phyloP scores from a whole-genome alignment of 257 asterid species.

The Solanum neorickii region DNA sequence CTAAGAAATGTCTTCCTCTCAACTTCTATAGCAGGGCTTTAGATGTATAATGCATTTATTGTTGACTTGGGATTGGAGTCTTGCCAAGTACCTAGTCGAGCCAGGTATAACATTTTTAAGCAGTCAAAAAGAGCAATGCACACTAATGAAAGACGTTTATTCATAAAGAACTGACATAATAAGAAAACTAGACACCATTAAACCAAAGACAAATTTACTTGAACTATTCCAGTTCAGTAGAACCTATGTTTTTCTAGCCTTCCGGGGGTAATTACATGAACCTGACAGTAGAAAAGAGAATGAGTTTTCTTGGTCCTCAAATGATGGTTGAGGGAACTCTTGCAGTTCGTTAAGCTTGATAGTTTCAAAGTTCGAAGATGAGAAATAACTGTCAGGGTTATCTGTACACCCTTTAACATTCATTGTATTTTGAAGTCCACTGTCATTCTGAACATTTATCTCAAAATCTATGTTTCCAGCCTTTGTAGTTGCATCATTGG shows the following conservation, averaged over 20 bases:
- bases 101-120: background rate
- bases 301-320: constrained; percentile 51
- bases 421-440: constrained; percentile 9
- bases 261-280: constrained; percentile 41
- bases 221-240: constrained; percentile 9
- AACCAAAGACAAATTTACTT: background rate
- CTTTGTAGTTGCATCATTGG: background rate
- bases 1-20: too few species aligned
- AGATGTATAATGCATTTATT: background rate
- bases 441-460: constrained; percentile 9
- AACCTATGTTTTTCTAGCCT: constrained; percentile 27
- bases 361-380: constrained; percentile 50
- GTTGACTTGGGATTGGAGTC: background rate
- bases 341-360: constrained; percentile 30
- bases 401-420: constrained; percentile 25
- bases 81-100: background rate
- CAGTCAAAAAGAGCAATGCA: background rate
- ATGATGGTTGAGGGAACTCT: constrained; percentile 56
- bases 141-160: background rate
- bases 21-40: too few species aligned
- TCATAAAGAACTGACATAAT: background rate
- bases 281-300: constrained; percentile 52
- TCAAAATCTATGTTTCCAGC: constrained; percentile 19
- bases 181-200: background rate
- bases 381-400: constrained; percentile 30